Conservation (phyloP, 768 basidiomycete species). For the Glaciozyma martinii region DNA sequence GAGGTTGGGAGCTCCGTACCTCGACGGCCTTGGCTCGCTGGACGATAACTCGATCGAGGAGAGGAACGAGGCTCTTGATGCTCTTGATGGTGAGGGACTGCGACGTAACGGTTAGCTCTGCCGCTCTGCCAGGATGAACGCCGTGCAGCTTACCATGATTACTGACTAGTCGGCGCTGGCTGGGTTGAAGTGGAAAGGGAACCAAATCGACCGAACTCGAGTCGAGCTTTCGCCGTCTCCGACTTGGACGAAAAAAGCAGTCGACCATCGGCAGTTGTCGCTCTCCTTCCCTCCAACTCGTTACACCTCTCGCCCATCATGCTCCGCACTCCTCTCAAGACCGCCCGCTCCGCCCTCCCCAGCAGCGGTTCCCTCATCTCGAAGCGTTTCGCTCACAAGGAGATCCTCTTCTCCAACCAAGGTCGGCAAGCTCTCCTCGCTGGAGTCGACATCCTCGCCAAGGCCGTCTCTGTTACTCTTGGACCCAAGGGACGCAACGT, state of each 20-base stretch:
- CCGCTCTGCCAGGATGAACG: neutral
- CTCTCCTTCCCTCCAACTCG: neutral
- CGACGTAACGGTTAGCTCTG: neutral
- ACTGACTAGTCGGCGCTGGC: neutral
- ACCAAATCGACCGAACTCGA: neutral
- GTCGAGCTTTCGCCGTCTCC: neutral
- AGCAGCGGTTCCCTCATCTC: neutral
- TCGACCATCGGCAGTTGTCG: neutral
- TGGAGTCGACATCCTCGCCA: slow-evolving; percentile 93
- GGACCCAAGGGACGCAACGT: slow-evolving; percentile 98
- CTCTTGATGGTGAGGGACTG: slow-evolving; percentile 55
- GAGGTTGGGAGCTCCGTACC: slow-evolving; percentile 46
- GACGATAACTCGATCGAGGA: slow-evolving; percentile 92
- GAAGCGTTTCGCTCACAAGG: slow-evolving; percentile 35
- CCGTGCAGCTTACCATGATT: neutral
- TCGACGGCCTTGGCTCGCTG: slow-evolving; percentile 96
- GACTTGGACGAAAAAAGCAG: neutral
- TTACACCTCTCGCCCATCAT: neutral
- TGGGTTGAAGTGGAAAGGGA: neutral
- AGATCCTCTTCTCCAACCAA: slow-evolving; percentile 92
- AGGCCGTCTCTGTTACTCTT: slow-evolving; percentile 91
- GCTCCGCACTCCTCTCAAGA: neutral
- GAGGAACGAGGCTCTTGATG: slow-evolving; percentile 79
- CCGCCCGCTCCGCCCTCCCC: neutral
- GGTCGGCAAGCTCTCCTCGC: slow-evolving; percentile 86